A percentile compares a stretch with the other conserved stretches of the same genome.
These are phyloP conservation scores for Cutaneotrichosporon cyanovorans DNA, from an alignment of 1,284 basidiomycete species.

Conservation along the genomic window DNA sequence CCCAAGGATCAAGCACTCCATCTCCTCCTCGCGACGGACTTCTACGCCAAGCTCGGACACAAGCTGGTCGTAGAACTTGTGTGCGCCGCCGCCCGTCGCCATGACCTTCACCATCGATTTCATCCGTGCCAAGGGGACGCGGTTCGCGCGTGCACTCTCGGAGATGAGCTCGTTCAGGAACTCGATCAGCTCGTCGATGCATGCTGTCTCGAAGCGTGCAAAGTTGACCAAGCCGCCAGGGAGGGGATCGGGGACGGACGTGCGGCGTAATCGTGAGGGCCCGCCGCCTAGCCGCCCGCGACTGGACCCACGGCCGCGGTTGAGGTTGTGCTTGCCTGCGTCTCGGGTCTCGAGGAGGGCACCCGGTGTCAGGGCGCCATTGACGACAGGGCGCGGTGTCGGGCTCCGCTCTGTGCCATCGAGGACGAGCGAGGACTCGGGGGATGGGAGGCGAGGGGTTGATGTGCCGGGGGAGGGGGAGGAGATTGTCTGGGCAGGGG, in stretches of 20 bases:
- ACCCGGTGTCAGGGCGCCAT: constrained; percentile 74
- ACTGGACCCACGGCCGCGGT: not conserved
- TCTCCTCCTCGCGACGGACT: constrained; percentile 88
- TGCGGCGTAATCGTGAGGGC: constrained; percentile 57
- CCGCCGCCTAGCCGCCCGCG: constrained; percentile 41
- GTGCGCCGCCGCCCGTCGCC: constrained; percentile 96
- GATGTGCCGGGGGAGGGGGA: constrained; percentile 11
- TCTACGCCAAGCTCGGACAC: constrained; percentile 69
- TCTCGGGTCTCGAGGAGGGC: constrained; percentile 36
- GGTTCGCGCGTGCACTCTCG: constrained; percentile 77
- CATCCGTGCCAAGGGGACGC: constrained; percentile 86
- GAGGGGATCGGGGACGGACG: constrained; percentile 64
- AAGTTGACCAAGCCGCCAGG: constrained; percentile 97
- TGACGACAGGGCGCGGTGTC: constrained; percentile 47
- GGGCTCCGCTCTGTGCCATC: constrained; percentile 35
- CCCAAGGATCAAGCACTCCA: constrained; percentile 96
- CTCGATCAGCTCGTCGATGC: constrained; percentile 74
- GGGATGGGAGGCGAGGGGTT: constrained; percentile 24
- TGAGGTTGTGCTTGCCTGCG: constrained; percentile 43
- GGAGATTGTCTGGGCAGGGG: constrained; percentile 35
- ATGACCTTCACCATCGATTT: constrained; percentile 88
- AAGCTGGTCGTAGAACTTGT: constrained; percentile 85
- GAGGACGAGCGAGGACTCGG: constrained; percentile 18
- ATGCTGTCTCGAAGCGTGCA: constrained; percentile 89
- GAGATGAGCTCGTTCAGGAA: constrained; percentile 86